Percentiles rank a stretch among this genome's conserved stretches.
phyloP scores from a whole-genome alignment of 1,284 basidiomycete genomes.

The Mycena citricolor region DNA sequence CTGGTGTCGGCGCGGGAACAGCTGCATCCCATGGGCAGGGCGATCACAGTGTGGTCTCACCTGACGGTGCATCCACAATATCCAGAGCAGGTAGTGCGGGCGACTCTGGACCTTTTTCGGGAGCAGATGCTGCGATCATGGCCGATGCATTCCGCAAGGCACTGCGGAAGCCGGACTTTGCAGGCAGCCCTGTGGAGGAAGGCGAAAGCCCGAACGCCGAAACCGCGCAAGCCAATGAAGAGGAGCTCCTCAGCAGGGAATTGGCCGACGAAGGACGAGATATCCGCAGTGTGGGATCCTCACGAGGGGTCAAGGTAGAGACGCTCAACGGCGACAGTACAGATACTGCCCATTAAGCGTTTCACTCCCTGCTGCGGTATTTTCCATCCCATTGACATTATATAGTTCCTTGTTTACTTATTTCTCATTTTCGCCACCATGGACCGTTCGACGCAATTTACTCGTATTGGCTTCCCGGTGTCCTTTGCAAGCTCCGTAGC shows the following conservation, averaged over 20 bases:
- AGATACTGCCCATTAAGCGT: slow-evolving; percentile 43
- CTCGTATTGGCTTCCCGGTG: slow-evolving; percentile 19
- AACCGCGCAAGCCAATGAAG: slow-evolving; percentile 41
- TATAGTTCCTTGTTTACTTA: slow-evolving; percentile 23
- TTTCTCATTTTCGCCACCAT: slow-evolving; percentile 19
- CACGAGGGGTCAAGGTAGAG: slow-evolving; percentile 74
- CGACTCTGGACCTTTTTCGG: slow-evolving; percentile 68
- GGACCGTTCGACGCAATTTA: slow-evolving; percentile 24
- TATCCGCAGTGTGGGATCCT: slow-evolving; percentile 75
- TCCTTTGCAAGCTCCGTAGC: slow-evolving; percentile 13
- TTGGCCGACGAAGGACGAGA: slow-evolving; percentile 81
- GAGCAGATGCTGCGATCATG: slow-evolving; percentile 84
- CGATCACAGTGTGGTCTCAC: slow-evolving; percentile 49
- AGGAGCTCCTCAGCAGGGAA: slow-evolving; percentile 60
- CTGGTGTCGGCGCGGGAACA: slow-evolving; percentile 31
- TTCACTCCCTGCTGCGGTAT: slow-evolving; percentile 14
- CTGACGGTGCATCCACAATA: slow-evolving; percentile 67
- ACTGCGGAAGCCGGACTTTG: slow-evolving; percentile 81
- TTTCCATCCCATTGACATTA: slow-evolving; percentile 23
- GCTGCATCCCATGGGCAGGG: slow-evolving; percentile 33
- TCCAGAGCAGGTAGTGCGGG: slow-evolving; percentile 58
- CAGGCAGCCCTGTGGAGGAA: slow-evolving; percentile 64
- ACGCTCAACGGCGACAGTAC: slow-evolving; percentile 60
- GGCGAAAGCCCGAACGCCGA: slow-evolving; percentile 54
- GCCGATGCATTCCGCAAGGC: slow-evolving; percentile 84